phyloP scores from a whole-genome alignment of 2,329 filamentous ascomycete species.

The Dothidotthia symphoricarpi region DNA sequence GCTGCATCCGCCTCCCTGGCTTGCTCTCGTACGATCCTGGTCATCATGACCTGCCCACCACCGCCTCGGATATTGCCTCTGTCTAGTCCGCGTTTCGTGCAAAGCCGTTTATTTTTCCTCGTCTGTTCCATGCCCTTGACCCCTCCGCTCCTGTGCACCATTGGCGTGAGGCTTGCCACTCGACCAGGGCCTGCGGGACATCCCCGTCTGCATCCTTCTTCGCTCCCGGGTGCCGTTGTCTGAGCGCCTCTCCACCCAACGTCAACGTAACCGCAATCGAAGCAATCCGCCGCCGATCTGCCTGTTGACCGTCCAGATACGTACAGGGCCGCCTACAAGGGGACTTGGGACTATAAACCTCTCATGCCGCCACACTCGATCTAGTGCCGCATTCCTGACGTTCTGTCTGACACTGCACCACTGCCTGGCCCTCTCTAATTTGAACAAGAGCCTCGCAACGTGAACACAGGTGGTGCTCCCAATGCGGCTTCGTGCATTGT shows the following conservation, averaged over 20 bases:
- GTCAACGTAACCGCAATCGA: slow-evolving; percentile 37
- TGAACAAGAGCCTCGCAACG: slow-evolving; percentile 35
- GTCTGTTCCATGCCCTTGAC: slow-evolving; percentile 30
- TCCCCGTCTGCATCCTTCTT: slow-evolving; percentile 28
- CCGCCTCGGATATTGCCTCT: no score
- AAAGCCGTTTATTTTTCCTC: no score
- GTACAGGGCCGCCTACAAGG: slow-evolving; percentile 35
- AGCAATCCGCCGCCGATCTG: slow-evolving; percentile 37
- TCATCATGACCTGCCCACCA: background rate
- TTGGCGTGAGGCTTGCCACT: slow-evolving; percentile 37
- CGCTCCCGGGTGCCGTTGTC: slow-evolving; percentile 33
- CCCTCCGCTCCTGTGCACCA: slow-evolving; percentile 25
- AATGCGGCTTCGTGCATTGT: slow-evolving; percentile 45
- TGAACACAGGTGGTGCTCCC: slow-evolving; percentile 38
- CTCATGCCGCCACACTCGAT: slow-evolving; percentile 40
- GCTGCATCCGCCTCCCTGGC: slow-evolving; percentile 8
- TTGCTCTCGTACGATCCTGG: slow-evolving; percentile 1
- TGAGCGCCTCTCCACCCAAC: slow-evolving; percentile 37
- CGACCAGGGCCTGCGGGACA: slow-evolving; percentile 27
- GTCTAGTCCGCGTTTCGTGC: no score
- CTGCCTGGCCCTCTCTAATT: slow-evolving; percentile 38
- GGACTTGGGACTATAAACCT: slow-evolving; percentile 38
- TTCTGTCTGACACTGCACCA: slow-evolving; percentile 41
- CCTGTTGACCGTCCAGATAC: slow-evolving; percentile 42
- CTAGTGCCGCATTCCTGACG: slow-evolving; percentile 42